Conservation (phyloP, 2,329 filamentous ascomycete species). For the Westerdykella sp. region DNA sequence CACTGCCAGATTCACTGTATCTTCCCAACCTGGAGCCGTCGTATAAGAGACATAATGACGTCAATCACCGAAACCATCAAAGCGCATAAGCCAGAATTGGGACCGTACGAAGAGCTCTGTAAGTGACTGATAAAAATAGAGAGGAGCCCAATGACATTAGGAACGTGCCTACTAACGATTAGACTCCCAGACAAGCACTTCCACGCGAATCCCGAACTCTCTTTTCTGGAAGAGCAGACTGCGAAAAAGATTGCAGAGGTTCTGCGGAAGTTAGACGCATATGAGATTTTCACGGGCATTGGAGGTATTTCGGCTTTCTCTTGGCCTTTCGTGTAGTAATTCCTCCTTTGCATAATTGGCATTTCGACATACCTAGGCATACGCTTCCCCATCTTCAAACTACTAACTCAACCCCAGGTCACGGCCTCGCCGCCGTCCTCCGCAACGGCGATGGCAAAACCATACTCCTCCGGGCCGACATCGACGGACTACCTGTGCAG, state of each 20-base stretch:
- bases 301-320: constrained; percentile 35
- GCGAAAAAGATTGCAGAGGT: constrained; percentile 25
- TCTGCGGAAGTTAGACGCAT: constrained; percentile 26
- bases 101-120: constrained; percentile 32
- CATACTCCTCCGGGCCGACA: constrained; percentile 55
- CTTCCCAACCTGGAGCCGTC: too few relatives aligned
- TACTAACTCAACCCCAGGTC: constrained; percentile 19
- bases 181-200: constrained; percentile 26
- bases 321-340: too few relatives aligned
- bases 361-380: too few relatives aligned
- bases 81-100: constrained; percentile 19
- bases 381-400: background rate
- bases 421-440: constrained; percentile 53
- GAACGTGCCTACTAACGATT: too few relatives aligned
- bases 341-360: too few relatives aligned
- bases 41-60: constrained; percentile 14
- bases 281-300: constrained; percentile 47
- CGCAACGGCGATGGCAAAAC: constrained; percentile 51
- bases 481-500: constrained; percentile 54
- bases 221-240: constrained; percentile 31
- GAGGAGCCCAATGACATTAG: too few relatives aligned
- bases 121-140: constrained; percentile 2
- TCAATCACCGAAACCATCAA: constrained; percentile 24
- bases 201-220: constrained; percentile 33
- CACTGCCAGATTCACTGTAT: too few relatives aligned